Evolutionary conservation across 2,329 filamentous ascomycete genomes (phyloP).

Genomic region (Aspergillus clavatus): DNA sequence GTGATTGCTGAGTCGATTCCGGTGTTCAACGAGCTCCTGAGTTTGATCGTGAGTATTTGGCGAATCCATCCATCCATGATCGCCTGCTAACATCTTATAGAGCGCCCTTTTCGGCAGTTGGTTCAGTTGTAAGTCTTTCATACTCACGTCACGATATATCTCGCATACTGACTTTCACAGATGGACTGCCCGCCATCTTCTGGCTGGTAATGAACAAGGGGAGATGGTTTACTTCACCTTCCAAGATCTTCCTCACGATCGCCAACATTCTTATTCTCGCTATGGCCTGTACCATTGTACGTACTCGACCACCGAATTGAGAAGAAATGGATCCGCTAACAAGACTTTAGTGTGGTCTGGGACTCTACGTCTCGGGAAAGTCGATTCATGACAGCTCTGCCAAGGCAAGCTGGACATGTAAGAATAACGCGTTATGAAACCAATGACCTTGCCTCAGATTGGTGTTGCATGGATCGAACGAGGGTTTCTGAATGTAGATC

Average conservation of each 20-base stretch:
- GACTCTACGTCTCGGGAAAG: constrained; percentile 36
- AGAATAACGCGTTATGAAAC: constrained; percentile 29
- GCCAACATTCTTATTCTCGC: constrained; percentile 41
- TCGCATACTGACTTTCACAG: constrained; percentile 14
- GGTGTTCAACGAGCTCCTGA: constrained; percentile 61
- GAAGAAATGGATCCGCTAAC: constrained; percentile 1
- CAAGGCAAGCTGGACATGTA: constrained; percentile 34
- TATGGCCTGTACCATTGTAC: constrained; percentile 27
- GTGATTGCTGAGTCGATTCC: constrained; percentile 66
- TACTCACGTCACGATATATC: not conserved
- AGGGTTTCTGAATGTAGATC: not conserved
- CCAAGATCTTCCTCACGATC: constrained; percentile 42
- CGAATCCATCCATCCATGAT: not conserved
- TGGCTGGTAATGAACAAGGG: constrained; percentile 48
- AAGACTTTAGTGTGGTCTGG: constrained; percentile 31
- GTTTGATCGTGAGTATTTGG: constrained; percentile 52
- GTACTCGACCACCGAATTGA: constrained; percentile 1
- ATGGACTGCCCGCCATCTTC: constrained; percentile 42
- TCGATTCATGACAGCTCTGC: constrained; percentile 31
- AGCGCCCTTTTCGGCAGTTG: constrained; percentile 59
- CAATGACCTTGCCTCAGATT: constrained; percentile 1
- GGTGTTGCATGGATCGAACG: not conserved
- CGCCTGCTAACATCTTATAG: constrained; percentile 18
- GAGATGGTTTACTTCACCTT: constrained; percentile 32
- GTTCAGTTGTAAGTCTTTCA: constrained; percentile 50